Conservation (phyloP, 2,329 filamentous ascomycete species). For the Metarhizium anisopliae region DNA sequence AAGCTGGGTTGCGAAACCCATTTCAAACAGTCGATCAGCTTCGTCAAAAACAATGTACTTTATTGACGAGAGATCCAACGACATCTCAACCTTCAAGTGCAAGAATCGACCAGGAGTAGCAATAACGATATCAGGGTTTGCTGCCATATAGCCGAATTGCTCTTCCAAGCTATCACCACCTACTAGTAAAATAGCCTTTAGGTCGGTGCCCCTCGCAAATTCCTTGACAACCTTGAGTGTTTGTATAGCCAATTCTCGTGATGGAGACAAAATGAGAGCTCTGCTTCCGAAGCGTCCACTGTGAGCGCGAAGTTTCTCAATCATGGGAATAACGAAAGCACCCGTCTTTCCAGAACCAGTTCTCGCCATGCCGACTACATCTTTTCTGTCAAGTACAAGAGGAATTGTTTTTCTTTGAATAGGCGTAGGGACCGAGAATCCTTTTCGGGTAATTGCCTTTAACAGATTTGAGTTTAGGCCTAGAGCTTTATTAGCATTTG, state of each 20-base stretch:
- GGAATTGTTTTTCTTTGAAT: conserved; percentile 97
- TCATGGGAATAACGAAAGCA: conserved; percentile 97
- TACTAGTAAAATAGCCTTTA: conserved; percentile 83
- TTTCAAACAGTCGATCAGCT: conserved; percentile 92
- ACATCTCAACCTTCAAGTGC: conserved; percentile 96
- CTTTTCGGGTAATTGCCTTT: conserved; percentile 87
- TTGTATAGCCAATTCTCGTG: conserved; percentile 87
- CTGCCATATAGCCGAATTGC: conserved; percentile 85
- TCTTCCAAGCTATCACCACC: conserved; percentile 95
- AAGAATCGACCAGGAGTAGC: conserved; percentile 94
- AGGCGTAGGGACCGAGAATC: conserved; percentile 90
- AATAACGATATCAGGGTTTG: conserved; percentile 95
- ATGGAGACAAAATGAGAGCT: conserved; percentile 83
- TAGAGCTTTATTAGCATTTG: conserved; percentile 17
- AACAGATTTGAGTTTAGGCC: conserved; percentile 73
- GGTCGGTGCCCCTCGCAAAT: conserved; percentile 78
- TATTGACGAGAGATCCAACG: conserved; percentile 79
- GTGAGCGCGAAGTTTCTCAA: conserved; percentile 83
- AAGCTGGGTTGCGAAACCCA: conserved; percentile 93
- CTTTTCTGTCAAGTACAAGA: conserved; percentile 76
- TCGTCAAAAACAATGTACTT: conserved; percentile 96
- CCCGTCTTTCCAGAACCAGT: conserved; percentile 99
- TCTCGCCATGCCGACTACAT: conserved; percentile 97
- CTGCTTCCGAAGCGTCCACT: conserved; percentile 79
- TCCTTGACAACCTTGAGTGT: conserved; percentile 96